A percentile compares a stretch with the other conserved stretches of the same genome.
These are phyloP conservation scores for Populus deltoides DNA, from an alignment of 345 rosid genomes.

Conservation along the genomic window DNA sequence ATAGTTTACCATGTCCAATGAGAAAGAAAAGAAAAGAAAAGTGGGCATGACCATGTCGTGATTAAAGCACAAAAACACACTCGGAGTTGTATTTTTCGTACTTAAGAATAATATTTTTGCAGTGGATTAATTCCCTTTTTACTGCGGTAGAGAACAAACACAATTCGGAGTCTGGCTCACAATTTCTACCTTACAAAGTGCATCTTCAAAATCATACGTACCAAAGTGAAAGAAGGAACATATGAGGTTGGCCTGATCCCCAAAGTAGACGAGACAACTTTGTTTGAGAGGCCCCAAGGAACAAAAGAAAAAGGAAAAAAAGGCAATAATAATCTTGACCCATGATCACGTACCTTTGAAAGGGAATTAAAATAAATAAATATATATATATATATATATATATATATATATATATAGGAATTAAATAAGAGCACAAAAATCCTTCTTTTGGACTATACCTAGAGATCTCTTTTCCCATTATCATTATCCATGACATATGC, in stretches of 20 bases:
- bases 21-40: too few species aligned
- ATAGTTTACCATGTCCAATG: too few species aligned
- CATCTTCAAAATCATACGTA: conserved; percentile 8
- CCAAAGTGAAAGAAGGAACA: conserved; percentile 11
- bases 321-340: conserved; percentile 23
- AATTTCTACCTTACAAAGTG: too few species aligned
- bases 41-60: too few species aligned
- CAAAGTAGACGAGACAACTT: conserved; percentile 54
- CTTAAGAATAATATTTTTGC: too few species aligned
- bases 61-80: too few species aligned
- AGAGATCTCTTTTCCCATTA: conserved; percentile 13
- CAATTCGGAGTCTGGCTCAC: too few species aligned
- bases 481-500: conserved; percentile 30
- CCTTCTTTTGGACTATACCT: conserved; percentile 41
- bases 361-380: background rate
- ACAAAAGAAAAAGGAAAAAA: conserved; percentile 29
- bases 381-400: background rate
- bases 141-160: too few species aligned
- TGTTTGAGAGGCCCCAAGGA: conserved; percentile 49
- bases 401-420: background rate
- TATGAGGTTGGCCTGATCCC: conserved; percentile 31
- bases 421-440: conserved; percentile 32
- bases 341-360: conserved; percentile 20
- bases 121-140: too few species aligned
- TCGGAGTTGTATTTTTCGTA: too few species aligned